Evolutionary conservation across 768 basidiomycete genomes (phyloP).

Genomic region (Gloeostereum incarnatum): DNA sequence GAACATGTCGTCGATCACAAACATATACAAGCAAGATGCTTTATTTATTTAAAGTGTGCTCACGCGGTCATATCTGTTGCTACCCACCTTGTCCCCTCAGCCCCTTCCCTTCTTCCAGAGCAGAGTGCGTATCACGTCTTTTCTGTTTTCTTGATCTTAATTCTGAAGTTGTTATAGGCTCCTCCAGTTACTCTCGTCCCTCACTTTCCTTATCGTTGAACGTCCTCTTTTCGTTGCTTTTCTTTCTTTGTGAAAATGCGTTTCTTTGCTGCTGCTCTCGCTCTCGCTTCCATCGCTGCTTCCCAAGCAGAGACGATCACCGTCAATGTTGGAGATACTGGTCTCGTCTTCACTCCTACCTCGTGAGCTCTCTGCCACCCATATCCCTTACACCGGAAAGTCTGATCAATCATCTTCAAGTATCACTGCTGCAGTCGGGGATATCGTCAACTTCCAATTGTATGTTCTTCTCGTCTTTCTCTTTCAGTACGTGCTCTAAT

Average conservation of each 20-base stretch:
- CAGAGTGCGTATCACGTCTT: slow-evolving; percentile 17
- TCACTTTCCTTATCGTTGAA: slow-evolving; percentile 10
- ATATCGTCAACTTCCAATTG: slow-evolving; percentile 38
- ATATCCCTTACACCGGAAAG: too few relatives aligned
- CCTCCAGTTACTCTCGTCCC: slow-evolving; percentile 9
- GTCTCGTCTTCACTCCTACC: slow-evolving; percentile 17
- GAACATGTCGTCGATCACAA: too few relatives aligned
- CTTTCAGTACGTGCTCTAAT: background rate
- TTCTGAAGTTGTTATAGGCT: slow-evolving; percentile 13
- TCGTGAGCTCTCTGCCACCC: background rate
- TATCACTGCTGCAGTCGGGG: slow-evolving; percentile 23
- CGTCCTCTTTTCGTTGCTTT: slow-evolving; percentile 7
- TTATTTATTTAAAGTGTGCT: too few relatives aligned
- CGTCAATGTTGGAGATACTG: slow-evolving; percentile 21
- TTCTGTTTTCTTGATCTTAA: slow-evolving; percentile 7
- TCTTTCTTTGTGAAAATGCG: slow-evolving; percentile 8
- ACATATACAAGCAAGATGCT: too few relatives aligned
- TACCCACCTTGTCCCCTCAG: slow-evolving; percentile 6
- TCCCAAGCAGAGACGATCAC: slow-evolving; percentile 20
- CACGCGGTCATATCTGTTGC: slow-evolving; percentile 8
- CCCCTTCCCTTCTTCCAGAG: slow-evolving; percentile 15
- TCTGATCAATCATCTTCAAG: slow-evolving; percentile 12
- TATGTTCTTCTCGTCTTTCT: slow-evolving; percentile 11
- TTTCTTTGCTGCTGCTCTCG: slow-evolving; percentile 12
- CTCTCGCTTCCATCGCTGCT: slow-evolving; percentile 18